A percentile compares a stretch with the other conserved stretches of the same genome.
Conservation (phyloP, 164 flowering plant species). For the Brasenia schreberi region DNA sequence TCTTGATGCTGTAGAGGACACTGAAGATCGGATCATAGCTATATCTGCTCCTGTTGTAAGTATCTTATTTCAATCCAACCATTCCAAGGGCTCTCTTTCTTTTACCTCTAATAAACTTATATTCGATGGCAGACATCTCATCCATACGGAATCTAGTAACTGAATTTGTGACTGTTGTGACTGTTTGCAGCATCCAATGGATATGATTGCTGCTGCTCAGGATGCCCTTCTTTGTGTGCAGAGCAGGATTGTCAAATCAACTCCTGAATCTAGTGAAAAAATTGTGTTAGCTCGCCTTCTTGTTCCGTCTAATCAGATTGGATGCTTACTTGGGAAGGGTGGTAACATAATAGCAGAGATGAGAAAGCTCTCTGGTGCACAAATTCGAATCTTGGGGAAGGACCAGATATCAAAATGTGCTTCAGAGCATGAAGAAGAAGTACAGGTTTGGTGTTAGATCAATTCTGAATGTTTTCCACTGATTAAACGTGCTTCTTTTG, state of each 20-base stretch:
- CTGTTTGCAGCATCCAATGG: constrained; percentile 76
- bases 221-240: constrained; percentile 91
- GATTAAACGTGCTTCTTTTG: background rate
- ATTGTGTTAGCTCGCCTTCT: constrained; percentile 41
- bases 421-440: constrained; percentile 74
- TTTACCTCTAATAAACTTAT: background rate
- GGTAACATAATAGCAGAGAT: constrained; percentile 82
- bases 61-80: background rate
- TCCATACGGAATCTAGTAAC: background rate
- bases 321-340: constrained; percentile 89
- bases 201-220: constrained; percentile 69
- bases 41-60: constrained; percentile 82
- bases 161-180: background rate
- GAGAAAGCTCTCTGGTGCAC: constrained; percentile 74
- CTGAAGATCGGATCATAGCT: constrained; percentile 68
- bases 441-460: constrained; percentile 42
- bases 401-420: constrained; percentile 71
- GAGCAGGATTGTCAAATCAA: constrained; percentile 45
- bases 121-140: background rate
- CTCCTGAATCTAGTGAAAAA: constrained; percentile 53
- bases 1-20: constrained; percentile 39
- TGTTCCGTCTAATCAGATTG: constrained; percentile 72
- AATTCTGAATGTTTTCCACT: background rate
- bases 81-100: background rate
- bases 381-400: constrained; percentile 74